Evolutionary conservation across 192 early-diverging fungal genomes (phyloP), one percentile per base, ranked within the genome.

Genomic region (Gamsiella multidivaricata): DNA sequence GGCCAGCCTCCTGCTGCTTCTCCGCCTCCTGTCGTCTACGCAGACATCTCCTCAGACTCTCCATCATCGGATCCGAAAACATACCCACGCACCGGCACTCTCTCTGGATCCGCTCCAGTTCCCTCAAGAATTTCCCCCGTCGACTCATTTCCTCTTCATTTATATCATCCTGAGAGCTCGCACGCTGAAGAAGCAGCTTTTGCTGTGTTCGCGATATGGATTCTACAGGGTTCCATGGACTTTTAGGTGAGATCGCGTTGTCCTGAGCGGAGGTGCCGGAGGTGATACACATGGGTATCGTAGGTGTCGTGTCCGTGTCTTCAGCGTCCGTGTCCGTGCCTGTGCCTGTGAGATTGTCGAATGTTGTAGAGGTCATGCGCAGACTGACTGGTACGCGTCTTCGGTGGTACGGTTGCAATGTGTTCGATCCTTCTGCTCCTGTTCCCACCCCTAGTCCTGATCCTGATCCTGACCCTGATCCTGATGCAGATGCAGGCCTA

Each of bases 181-280:
- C 74, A 0, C 61, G 51, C 34, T 78, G 74, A 3, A 78, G 66
- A 25, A 45, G 25, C 1, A 78, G 49, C 25, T 78, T 78, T 53
- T 78, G 74, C 46, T 78, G 74, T 5, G 74, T 78, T 3, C 74
- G 32, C 4, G 74, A 64, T 49, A 58, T 57, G 26, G 61, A 22
- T 11, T 65, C 62, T 25, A 6, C 22, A 33, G 51, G 34, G 15
- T 31, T 65, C 70, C 70, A 68, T 8, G 74, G 49, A 10, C 59
- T n/a, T n/a, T n/a, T 51, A 28, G 60, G 3, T 29, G 43, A 26
- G 26, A 7, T 22, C 41, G 25, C n/a, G n/a, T 50, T 46, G 22
- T 32, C 28, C 7, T 18, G 20, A 45, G 3, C 23, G 33, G 59
- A 47, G 59, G 15, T 37, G 6, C 0, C 18, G 28, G 61, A n/a